Evolutionary conservation across 192 early-diverging fungal species (phyloP).

Genomic region (Thamnidium elegans): DNA sequence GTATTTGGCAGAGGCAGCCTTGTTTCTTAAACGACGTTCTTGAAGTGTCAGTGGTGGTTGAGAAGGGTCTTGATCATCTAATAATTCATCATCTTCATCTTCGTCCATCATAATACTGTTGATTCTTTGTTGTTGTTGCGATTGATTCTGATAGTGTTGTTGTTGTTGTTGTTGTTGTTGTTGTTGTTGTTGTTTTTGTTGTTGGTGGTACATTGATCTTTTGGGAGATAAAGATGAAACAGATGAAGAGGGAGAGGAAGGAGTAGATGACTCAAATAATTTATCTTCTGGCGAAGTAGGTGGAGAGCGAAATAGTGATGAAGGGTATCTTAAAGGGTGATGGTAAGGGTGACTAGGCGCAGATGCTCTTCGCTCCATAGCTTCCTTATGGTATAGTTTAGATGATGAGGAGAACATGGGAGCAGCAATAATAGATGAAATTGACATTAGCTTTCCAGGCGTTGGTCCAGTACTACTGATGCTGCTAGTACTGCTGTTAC

Average conservation of each 20-base stretch:
- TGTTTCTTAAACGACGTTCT: constrained; percentile 56
- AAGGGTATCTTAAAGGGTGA: background rate
- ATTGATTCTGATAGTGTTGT: constrained; percentile 17
- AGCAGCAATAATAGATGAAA: constrained; percentile 26
- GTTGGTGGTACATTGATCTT: background rate
- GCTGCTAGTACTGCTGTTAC: background rate
- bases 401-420: constrained; percentile 13
- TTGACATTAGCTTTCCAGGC: constrained; percentile 23
- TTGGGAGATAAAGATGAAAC: constrained; percentile 3
- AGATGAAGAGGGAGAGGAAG: constrained; percentile 17
- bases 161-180: constrained; percentile 6
- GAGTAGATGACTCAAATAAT: constrained; percentile 8
- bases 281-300: constrained; percentile 23
- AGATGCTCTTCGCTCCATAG: constrained; percentile 4
- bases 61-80: constrained; percentile 1
- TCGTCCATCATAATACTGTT: background rate
- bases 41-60: constrained; percentile 40
- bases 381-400: constrained; percentile 5
- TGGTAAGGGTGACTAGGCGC: constrained; percentile 14
- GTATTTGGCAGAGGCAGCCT: constrained; percentile 60
- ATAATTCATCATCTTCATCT: background rate
- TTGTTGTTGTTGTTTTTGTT: too few species aligned
- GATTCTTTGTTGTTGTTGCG: background rate
- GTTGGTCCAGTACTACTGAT: background rate
- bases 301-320: constrained; percentile 3